Evolutionary conservation across 495 filamentous ascomycete species (phyloP).

Genomic region (Niebla homalea): DNA sequence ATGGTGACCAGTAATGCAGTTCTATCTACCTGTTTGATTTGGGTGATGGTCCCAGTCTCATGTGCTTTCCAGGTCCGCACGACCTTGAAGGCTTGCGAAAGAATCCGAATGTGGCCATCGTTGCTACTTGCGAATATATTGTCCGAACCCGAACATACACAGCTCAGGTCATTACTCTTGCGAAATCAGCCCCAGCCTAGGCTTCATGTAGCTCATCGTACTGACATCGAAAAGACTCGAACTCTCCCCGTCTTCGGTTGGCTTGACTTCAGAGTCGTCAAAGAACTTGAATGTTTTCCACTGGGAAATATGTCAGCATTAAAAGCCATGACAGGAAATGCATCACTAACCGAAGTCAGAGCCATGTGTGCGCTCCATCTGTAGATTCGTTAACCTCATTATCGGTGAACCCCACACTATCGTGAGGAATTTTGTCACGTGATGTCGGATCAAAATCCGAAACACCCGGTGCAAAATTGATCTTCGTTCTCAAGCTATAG

Average conservation of each 20-base stretch:
- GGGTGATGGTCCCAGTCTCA: conserved; percentile 66
- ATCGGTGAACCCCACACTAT: no score
- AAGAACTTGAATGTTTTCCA: conserved; percentile 99
- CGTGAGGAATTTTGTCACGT: no score
- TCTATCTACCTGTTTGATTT: conserved; percentile 86
- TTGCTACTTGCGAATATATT: conserved; percentile 79
- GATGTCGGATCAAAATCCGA: no score
- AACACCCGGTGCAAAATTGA: no score
- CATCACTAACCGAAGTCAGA: conserved; percentile 20
- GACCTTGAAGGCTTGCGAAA: conserved; percentile 77
- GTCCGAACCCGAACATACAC: conserved; percentile 73
- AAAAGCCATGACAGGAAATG: background rate
- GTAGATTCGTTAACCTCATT: background rate
- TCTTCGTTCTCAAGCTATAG: no score
- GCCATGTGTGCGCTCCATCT: conserved; percentile 16
- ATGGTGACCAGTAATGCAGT: conserved; percentile 80
- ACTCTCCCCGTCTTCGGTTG: conserved; percentile 55
- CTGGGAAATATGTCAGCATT: conserved; percentile 29
- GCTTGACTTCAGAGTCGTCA: conserved; percentile 74
- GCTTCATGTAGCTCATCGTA: conserved; percentile 29
- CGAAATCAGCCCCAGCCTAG: conserved; percentile 16
- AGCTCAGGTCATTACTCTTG: conserved; percentile 46
- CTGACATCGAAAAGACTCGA: conserved; percentile 48
- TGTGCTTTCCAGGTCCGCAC: conserved; percentile 76
- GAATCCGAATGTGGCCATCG: conserved; percentile 73